Conservation (phyloP, 2,329 filamentous ascomycete genomes). For the Hysterium pulicare region DNA sequence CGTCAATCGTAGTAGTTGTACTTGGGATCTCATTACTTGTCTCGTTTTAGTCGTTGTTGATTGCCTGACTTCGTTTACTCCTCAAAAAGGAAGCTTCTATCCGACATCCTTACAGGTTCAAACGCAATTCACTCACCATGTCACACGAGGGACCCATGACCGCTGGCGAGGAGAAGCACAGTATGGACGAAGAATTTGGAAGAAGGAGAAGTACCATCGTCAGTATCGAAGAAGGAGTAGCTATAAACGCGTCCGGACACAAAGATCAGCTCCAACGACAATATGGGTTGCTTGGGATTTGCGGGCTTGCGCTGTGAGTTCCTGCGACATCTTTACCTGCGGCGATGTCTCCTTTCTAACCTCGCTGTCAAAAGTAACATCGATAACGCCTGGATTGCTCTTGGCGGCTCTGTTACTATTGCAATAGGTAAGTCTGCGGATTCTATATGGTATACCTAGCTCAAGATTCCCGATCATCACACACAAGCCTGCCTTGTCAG, state of each 20-base stretch:
- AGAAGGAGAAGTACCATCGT: slow-evolving; percentile 15
- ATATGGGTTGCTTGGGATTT: slow-evolving; percentile 58
- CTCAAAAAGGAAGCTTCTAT: neutral
- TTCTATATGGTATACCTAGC: too few relatives aligned
- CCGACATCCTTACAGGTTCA: too few relatives aligned
- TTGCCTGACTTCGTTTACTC: too few relatives aligned
- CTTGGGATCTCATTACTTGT: too few relatives aligned
- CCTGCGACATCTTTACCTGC: too few relatives aligned
- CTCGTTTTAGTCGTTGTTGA: too few relatives aligned
- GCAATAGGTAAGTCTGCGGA: slow-evolving; percentile 42
- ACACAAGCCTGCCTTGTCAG: neutral
- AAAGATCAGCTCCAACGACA: slow-evolving; percentile 61
- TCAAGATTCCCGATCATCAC: too few relatives aligned
- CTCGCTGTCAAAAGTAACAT: slow-evolving; percentile 52
- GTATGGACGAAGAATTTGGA: slow-evolving; percentile 7
- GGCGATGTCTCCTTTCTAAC: too few relatives aligned
- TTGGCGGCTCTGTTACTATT: slow-evolving; percentile 59
- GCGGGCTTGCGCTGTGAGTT: slow-evolving; percentile 42
- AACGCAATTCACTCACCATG: too few relatives aligned
- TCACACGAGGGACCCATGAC: too few relatives aligned
- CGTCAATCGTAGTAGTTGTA: too few relatives aligned
- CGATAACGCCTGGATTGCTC: slow-evolving; percentile 63
- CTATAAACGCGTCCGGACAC: slow-evolving; percentile 64
- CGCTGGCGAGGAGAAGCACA: slow-evolving; percentile 5
- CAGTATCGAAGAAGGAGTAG: slow-evolving; percentile 34